phyloP scores from a whole-genome alignment of 768 basidiomycete genomes.

The Lactarius trivialis region DNA sequence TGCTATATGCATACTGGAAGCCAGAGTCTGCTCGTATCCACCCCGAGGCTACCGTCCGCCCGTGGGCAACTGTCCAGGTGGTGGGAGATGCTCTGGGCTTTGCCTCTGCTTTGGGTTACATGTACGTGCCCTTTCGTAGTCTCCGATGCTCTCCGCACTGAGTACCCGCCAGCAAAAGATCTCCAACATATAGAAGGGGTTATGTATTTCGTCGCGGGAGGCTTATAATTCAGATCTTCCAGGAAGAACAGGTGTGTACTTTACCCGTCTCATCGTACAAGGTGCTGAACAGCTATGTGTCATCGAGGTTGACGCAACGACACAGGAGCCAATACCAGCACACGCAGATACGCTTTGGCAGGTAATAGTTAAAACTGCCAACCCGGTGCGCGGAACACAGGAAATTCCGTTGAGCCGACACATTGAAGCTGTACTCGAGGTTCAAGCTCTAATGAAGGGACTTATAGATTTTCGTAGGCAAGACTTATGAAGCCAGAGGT shows the following conservation, averaged over 20 bases:
- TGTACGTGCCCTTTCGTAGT: constrained; percentile 37
- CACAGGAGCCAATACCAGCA: constrained; percentile 69
- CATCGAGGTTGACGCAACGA: constrained; percentile 62
- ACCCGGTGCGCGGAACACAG: constrained; percentile 70
- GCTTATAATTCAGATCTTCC: constrained; percentile 75
- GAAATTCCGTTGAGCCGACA: constrained; percentile 65
- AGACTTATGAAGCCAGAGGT: constrained; percentile 42
- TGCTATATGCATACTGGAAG: constrained; percentile 73
- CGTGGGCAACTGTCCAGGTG: constrained; percentile 76
- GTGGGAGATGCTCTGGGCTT: constrained; percentile 75
- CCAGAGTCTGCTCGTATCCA: constrained; percentile 80
- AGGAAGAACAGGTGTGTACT: constrained; percentile 65
- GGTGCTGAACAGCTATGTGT: neutral
- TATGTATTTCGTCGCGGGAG: constrained; percentile 67
- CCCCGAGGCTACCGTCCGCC: constrained; percentile 81
- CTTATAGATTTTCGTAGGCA: constrained; percentile 70
- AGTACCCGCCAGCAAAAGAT: constrained; percentile 42
- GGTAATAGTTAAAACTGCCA: constrained; percentile 80
- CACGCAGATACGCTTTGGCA: constrained; percentile 80
- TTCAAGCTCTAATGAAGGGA: constrained; percentile 81
- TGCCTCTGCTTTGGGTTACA: constrained; percentile 72
- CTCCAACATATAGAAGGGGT: constrained; percentile 77
- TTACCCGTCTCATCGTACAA: constrained; percentile 1
- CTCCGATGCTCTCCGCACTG: neutral
- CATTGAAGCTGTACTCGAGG: constrained; percentile 71